Conservation (phyloP, 148 eudicot genomes). For the Tetragonia tetragonoides region DNA sequence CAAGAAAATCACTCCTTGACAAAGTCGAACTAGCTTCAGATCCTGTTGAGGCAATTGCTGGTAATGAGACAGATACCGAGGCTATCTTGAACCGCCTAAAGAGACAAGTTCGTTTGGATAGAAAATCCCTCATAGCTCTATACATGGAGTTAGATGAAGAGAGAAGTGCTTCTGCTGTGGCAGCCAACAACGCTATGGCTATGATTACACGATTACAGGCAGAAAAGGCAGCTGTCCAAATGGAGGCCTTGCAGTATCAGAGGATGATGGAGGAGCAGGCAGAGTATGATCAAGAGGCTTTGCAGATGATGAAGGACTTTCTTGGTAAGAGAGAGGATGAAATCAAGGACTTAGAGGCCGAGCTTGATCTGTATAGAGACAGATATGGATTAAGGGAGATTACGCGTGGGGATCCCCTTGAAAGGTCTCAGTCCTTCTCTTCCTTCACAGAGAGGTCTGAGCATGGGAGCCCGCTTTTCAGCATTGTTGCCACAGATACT, state of each 20-base stretch:
- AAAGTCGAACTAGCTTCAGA: conserved; percentile 49
- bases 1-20: conserved; percentile 51
- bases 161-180: conserved; percentile 91
- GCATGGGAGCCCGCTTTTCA: conserved; percentile 40
- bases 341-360: conserved; percentile 56
- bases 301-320: conserved; percentile 59
- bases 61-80: conserved; percentile 48
- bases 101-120: conserved; percentile 59
- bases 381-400: conserved; percentile 52
- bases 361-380: conserved; percentile 60
- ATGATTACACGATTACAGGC: conserved; percentile 95
- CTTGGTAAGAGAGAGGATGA: conserved; percentile 66
- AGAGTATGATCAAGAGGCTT: conserved; percentile 74
- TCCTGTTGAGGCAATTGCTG: conserved; percentile 37
- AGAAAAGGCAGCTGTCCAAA: conserved; percentile 89
- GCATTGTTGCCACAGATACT: conserved; percentile 27
- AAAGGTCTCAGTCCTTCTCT: conserved; percentile 54
- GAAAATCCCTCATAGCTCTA: conserved; percentile 58
- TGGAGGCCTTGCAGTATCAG: conserved; percentile 96
- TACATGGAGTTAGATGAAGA: conserved; percentile 93
- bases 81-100: conserved; percentile 47
- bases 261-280: conserved; percentile 99
- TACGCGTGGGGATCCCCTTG: conserved; percentile 49
- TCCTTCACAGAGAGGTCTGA: conserved; percentile 55
- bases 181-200: conserved; percentile 99